Evolutionary conservation across 495 filamentous ascomycete species (phyloP), one percentile per base, ranked within the genome.

Genomic region (Penicillium tannophilum): DNA sequence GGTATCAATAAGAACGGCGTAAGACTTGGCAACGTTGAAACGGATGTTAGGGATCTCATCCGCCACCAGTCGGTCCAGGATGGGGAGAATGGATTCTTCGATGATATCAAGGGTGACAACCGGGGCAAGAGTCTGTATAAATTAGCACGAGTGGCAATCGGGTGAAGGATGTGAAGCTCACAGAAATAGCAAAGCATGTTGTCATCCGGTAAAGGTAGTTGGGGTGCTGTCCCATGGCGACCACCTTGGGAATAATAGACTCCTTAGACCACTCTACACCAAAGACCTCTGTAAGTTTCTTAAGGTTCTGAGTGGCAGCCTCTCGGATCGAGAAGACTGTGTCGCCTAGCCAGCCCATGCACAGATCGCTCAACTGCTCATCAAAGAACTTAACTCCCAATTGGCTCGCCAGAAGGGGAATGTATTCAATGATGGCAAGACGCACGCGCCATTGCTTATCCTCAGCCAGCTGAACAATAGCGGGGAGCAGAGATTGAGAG

Each of bases 121-220:
- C 28, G 91, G 88, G 36, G 95, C 89, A 52, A 98, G 88, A 26
- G 94, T 98, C 95, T 98, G 19, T 45, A 50, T 36, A 46, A 65
- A 54, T 83, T 63, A 82, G 67, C 49, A 36, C 43, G 41, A 44
- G 19, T 33, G 9, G n/a, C 3, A 16, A 16, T 35, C 60, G 44
- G 5, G 2, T 2, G 55, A 20, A 33, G 16, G 1, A n/a, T 41
- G 14, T 14, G 4, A 24, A 42, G 82, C 90, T 79, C 85, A 98
- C 94, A 59, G 93, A 92, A 65, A 98, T 92, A 50, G 94, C 94
- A 69, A 98, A 97, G 76, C 93, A 97, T 30, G 94, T 98, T 12
- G 94, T 98, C 94, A 98, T 98, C 63, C 94, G 86, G 82, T 98
- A 98, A 43, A 98, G 86, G 70, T 98, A 98, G 75, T 98, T 98